Evolutionary conservation across 371 early-diverging fungal genomes (phyloP), one percentile per base, ranked within the genome.

Genomic region (Mucor saturninus): DNA sequence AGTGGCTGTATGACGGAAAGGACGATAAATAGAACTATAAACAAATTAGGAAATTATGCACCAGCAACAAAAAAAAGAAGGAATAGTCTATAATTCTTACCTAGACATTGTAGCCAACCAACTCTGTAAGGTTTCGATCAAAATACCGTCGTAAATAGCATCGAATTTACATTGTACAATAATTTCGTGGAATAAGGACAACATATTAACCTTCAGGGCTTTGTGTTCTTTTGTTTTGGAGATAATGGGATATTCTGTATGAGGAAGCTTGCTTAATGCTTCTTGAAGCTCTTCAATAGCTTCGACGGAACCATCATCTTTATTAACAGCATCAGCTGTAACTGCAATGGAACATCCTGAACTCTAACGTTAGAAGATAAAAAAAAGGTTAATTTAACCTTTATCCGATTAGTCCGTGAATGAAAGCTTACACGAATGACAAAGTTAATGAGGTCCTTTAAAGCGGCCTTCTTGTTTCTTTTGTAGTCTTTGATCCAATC

Each of bases 1-100:
- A 0, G 96, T 91, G 4, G 96, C 87, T 2, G 93, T 93, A 66
- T 97, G 96, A 10, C 98, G 87, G 74, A 98, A 93, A 10, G 96
- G 93, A 15, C 96, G 86, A 71, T 91, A 93, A 0, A 85, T 59
- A 1, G 93, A 91, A 49, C 89, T 86, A 46, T 21, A 53, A 8
- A 32, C 39, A 43, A 7, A 35, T 42, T 11, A 32, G 5, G 32
- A 5, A 21, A 21, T 21, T 1, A 21, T 21, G 21, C 21, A 21
- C 21, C 21, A 21, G 21, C 21, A 21, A 21, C 5, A 29, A 30
- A 26, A 46, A 46, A 26, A 42, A 42, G 0, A 42, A 42, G 11
- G 2, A 11, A 42, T 9, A n/a, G 42, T 21, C 21, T 21, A 21
- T 21, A 21, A 21, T 21, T 21, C 21, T 40, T 74, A 80, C 80